Evolutionary conservation across 2,329 filamentous ascomycete species (phyloP).

Genomic region (Corinectria fuckeliana): DNA sequence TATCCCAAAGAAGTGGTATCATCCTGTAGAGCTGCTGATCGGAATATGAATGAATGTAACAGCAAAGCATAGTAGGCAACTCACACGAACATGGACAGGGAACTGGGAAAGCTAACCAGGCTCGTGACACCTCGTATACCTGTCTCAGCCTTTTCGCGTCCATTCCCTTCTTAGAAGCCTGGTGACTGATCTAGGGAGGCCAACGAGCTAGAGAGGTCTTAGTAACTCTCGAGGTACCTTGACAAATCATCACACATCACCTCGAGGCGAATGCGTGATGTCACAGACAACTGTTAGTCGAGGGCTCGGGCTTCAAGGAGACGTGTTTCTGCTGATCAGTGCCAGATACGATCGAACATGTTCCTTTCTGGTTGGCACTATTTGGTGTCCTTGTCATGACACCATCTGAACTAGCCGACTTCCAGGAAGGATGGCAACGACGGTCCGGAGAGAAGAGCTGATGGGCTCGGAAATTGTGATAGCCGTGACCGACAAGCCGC

Average conservation of each 20-base stretch:
- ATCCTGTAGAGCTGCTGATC: conserved; percentile 14
- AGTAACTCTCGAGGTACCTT: not conserved
- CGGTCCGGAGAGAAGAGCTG: not conserved
- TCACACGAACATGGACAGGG: not conserved
- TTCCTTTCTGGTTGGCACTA: not conserved
- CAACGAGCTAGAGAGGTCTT: not conserved
- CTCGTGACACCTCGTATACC: not conserved
- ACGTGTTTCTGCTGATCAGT: conserved; percentile 16
- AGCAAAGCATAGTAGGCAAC: not conserved
- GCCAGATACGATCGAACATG: not conserved
- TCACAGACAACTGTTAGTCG: not conserved
- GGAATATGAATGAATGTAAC: not conserved
- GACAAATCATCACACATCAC: not conserved
- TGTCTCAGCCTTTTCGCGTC: conserved; percentile 8
- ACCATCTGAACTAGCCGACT: conserved; percentile 22
- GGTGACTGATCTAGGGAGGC: not conserved
- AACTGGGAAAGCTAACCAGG: not conserved
- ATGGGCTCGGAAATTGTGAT: conserved; percentile 27
- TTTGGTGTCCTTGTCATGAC: conserved; percentile 15
- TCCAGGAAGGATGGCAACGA: conserved; percentile 14
- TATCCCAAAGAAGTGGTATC: not conserved
- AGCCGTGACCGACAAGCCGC: not conserved
- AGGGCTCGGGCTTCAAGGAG: not conserved
- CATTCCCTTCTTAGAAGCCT: not conserved
- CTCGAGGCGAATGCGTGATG: conserved; percentile 3